phyloP scores from a whole-genome alignment of 352 stramenopile genomes.

The Globisporangium ultimum region DNA sequence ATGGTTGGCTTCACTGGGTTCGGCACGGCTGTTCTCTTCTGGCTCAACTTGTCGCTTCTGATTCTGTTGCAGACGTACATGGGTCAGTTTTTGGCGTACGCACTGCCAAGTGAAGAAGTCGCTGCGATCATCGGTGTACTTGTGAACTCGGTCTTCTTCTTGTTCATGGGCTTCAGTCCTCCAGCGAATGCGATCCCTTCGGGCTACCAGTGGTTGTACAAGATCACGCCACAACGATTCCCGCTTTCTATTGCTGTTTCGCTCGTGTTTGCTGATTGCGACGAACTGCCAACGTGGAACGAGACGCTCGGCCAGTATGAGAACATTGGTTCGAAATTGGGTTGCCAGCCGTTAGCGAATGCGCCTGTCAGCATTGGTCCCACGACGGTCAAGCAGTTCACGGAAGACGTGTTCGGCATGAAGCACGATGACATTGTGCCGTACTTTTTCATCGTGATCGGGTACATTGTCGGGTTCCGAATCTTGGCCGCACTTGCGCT shows the following conservation, averaged over 20 bases:
- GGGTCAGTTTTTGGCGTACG: too few relatives aligned
- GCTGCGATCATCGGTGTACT: too few relatives aligned
- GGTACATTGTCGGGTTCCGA: slow-evolving; percentile 18
- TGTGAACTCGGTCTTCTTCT: too few relatives aligned
- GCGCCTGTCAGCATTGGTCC: slow-evolving; percentile 6
- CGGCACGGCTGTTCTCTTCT: too few relatives aligned
- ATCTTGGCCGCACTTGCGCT: slow-evolving; percentile 15
- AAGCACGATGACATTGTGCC: slow-evolving; percentile 12
- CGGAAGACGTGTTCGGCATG: slow-evolving; percentile 23
- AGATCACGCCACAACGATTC: slow-evolving; percentile 14
- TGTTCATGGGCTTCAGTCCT: too few relatives aligned
- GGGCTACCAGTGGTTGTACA: too few relatives aligned
- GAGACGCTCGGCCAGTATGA: slow-evolving; percentile 6
- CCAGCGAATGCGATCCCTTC: too few relatives aligned
- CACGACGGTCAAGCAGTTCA: too few relatives aligned
- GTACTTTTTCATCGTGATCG: slow-evolving; percentile 17
- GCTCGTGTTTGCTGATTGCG: slow-evolving; percentile 15
- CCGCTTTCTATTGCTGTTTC: slow-evolving; percentile 12
- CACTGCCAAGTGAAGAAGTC: too few relatives aligned
- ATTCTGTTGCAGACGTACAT: slow-evolving; percentile 90
- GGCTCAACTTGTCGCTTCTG: slow-evolving; percentile 72
- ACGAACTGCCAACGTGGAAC: neutral
- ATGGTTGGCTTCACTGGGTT: too few relatives aligned
- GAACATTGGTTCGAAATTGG: slow-evolving; percentile 9
- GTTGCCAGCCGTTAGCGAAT: slow-evolving; percentile 17